Evolutionary conservation across 495 filamentous ascomycete genomes (phyloP), one percentile per base, ranked within the genome.

Genomic region (Monascus purpureus): DNA sequence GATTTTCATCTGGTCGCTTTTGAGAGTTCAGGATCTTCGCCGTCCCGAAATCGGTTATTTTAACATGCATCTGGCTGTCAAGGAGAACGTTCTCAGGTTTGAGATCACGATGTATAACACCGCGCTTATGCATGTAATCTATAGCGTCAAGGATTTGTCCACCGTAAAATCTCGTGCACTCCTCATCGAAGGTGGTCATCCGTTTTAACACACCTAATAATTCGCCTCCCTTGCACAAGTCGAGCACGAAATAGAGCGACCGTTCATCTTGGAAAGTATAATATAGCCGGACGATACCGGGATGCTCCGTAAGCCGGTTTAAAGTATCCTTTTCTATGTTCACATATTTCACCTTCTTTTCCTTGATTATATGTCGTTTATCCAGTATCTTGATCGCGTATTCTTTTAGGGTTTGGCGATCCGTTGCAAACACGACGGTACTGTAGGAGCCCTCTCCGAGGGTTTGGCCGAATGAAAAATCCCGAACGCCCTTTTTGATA

Each of bases 341-440:
- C 50, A 99, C 92, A 52, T 99, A 99, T 64, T 99, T 99, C 41
- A 99, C 92, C 66, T 99, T 99, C 55, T 88, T 94, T 59, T 99
- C 92, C 62, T 95, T 96, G 66, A 99, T 96, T 45, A 99, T 99
- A 56, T 99, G 92, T 41, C 85, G 77, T 61, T 99, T 99, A 57
- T 96, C 90, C 25, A 99, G 67, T 16, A 99, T 88, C 50, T 99
- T 99, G 58, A 99, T 88, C 17, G 92, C 92, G 49, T 94, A 96
- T 53, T 99, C 92, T 39, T 92, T 90, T 28, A 92, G 59, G 0
- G 85, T 96, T 53, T 94, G 86, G 29, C 92, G 74, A 46, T 99
- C 92, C 4, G 92, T 96, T 28, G 88, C 92, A 26, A 90, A 73
- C 33, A 90, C 73, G 30, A 99, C 92, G 11, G 87, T 96, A 52